Evolutionary conservation across 257 asterid genomes (phyloP).

Genomic region (Ajuga chamaepitys): DNA sequence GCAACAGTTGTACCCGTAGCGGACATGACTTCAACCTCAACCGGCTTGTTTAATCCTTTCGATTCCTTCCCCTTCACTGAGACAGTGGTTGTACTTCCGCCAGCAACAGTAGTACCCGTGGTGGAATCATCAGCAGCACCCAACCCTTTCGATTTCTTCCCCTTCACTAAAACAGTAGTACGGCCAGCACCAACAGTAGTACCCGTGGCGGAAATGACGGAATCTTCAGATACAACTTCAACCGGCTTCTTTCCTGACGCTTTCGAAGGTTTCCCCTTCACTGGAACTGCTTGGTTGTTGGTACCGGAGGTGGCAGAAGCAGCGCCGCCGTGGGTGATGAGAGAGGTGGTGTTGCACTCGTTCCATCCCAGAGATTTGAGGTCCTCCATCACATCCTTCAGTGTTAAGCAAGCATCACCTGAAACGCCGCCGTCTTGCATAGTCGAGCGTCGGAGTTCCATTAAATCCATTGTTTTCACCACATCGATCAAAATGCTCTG

Average conservation of each 20-base stretch:
- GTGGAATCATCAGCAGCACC: not conserved
- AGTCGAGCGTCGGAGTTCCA: constrained; percentile 55
- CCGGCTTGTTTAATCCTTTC: not conserved
- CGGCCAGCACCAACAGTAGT: not conserved
- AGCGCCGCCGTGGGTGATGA: constrained; percentile 30
- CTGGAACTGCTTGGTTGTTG: not conserved
- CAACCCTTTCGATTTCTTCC: not conserved
- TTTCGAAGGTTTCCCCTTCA: too few species aligned
- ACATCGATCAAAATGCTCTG: constrained; percentile 36
- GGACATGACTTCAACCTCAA: not conserved
- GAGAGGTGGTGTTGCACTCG: constrained; percentile 64
- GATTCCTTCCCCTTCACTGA: not conserved
- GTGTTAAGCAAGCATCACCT: constrained; percentile 26
- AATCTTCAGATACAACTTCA: not conserved
- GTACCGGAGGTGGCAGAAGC: constrained; percentile 9
- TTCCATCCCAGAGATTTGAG: constrained; percentile 57
- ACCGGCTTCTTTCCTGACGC: too few species aligned
- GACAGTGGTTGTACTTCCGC: not conserved
- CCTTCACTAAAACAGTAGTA: not conserved
- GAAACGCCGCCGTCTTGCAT: constrained; percentile 33
- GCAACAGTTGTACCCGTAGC: not conserved
- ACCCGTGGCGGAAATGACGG: not conserved
- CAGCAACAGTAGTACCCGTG: not conserved
- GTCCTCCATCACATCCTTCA: constrained; percentile 41
- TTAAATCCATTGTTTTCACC: constrained; percentile 38